Evolutionary conservation across 225 moss, liverwort and hornwort species (phyloP).

Genomic region (Climacium dendroides): DNA sequence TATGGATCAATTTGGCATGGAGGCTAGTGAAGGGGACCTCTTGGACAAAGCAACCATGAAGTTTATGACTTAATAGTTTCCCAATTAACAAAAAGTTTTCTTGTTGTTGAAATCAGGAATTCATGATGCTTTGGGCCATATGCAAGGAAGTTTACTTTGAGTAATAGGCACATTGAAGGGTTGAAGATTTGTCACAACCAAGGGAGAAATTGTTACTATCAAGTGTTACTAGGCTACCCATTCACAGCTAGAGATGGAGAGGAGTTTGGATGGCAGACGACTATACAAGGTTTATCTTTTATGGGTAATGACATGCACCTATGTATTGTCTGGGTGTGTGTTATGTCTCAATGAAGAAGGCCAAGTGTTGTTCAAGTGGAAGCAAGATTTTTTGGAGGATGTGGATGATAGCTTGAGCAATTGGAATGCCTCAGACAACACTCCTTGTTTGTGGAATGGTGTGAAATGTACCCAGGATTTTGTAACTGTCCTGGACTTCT

Average conservation of each 20-base stretch:
- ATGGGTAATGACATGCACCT: background rate
- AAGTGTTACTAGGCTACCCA: fast-evolving
- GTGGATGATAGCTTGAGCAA: background rate
- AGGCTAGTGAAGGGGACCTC: fast-evolving
- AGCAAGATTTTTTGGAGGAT: background rate
- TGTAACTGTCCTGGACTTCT: background rate
- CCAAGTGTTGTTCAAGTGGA: background rate
- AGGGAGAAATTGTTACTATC: no score
- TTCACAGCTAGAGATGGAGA: background rate
- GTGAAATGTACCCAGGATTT: background rate
- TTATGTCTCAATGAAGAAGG: background rate
- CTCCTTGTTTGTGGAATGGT: background rate
- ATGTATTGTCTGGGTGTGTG: background rate
- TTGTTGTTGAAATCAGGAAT: background rate
- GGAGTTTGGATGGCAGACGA: background rate
- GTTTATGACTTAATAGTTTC: background rate
- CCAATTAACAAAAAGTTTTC: background rate
- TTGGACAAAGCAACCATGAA: fast-evolving
- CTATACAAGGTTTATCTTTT: background rate
- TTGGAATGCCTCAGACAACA: background rate
- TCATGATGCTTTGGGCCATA: background rate
- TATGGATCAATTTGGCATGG: fast-evolving
- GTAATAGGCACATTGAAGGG: fast-evolving
- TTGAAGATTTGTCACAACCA: background rate
- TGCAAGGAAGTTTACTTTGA: background rate